Conservation (phyloP, 208 protist genomes). For the Acanthamoeba polyphaga region DNA sequence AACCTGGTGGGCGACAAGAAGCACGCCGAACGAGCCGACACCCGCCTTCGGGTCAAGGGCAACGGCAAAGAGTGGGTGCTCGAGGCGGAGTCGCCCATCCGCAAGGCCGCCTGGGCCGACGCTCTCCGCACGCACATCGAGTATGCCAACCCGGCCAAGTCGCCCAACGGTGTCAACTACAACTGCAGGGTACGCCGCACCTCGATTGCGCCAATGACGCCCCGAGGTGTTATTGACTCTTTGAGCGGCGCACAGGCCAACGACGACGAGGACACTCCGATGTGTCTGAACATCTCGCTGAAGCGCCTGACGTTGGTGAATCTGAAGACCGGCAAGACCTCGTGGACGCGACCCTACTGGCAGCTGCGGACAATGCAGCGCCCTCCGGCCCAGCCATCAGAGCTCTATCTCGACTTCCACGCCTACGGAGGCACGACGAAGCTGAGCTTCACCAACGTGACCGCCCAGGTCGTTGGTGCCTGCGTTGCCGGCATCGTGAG, state of each 20-base stretch:
- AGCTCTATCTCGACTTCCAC: slow-evolving; percentile 17
- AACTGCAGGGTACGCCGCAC: not conserved
- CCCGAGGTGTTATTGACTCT: not conserved
- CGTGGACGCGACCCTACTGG: not conserved
- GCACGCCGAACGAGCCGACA: not conserved
- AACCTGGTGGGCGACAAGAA: not conserved
- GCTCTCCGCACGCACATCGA: not conserved
- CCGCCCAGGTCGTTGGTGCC: not conserved
- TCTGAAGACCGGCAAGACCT: not conserved
- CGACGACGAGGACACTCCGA: not conserved
- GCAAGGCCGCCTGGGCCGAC: slow-evolving; percentile 13
- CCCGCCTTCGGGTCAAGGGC: not conserved
- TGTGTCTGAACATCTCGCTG: slow-evolving; percentile 13
- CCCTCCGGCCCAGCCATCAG: not conserved
- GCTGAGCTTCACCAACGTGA: not conserved
- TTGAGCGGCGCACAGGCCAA: not conserved
- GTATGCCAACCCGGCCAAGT: slow-evolving; percentile 58
- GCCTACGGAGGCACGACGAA: slow-evolving; percentile 34
- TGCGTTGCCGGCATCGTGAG: not conserved
- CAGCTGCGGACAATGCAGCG: slow-evolving; percentile 22
- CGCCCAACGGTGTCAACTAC: not conserved
- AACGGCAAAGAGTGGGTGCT: slow-evolving; percentile 27
- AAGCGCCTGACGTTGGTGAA: not conserved
- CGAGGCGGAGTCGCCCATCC: not conserved
- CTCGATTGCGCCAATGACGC: not conserved